phyloP scores from a whole-genome alignment of 148 eudicot genomes.

The Rhododendron kiyosumense region DNA sequence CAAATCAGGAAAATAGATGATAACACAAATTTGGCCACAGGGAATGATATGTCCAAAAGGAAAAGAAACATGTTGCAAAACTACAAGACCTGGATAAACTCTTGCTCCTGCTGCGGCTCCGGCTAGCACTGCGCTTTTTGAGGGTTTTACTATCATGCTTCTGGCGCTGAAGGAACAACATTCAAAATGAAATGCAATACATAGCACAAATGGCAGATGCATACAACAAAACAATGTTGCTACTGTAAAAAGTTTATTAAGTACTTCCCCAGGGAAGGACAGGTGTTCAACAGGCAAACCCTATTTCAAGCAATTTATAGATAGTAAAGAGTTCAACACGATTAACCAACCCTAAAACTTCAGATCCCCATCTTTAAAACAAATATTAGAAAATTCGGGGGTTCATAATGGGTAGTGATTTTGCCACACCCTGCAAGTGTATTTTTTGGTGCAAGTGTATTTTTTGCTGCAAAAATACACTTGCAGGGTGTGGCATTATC shows the following conservation, averaged over 20 bases:
- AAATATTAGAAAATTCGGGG: conserved; percentile 71
- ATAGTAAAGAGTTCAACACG: background rate
- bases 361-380: background rate
- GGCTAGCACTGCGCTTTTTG: conserved; percentile 35
- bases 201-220: background rate
- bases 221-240: background rate
- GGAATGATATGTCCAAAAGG: background rate
- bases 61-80: background rate
- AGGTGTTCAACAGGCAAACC: background rate
- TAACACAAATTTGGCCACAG: background rate
- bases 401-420: conserved; percentile 50
- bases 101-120: conserved; percentile 39
- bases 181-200: conserved; percentile 6
- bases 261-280: background rate
- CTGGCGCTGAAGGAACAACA: conserved; percentile 21
- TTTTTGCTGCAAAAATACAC: too few species aligned
- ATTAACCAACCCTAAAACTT: background rate
- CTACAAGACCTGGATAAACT: conserved; percentile 32
- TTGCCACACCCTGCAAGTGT: too few species aligned
- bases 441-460: too few species aligned
- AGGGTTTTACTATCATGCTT: conserved; percentile 43
- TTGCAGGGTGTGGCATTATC: too few species aligned
- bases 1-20: background rate
- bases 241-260: background rate
- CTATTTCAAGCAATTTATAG: background rate